Evolutionary conservation across 306 rosid species (phyloP), one percentile per base, ranked within the genome.

Genomic region (Cyamopsis tetragonoloba): DNA sequence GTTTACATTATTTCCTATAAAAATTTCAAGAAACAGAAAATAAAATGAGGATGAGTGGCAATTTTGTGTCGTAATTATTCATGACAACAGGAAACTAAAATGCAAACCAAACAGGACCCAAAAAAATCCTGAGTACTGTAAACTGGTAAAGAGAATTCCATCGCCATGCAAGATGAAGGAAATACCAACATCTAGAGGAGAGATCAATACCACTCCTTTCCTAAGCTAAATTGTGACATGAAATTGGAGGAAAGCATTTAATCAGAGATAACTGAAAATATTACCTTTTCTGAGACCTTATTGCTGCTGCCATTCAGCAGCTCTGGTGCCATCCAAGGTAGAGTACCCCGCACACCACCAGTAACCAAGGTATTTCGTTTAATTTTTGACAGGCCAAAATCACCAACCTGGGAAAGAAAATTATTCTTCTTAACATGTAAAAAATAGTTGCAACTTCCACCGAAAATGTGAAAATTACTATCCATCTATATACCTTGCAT

Each of bases 311-410:
- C 96, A 70, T 89, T 89, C 26, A 91, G 87, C 69, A 88, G 81
- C 78, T 91, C 96, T 1, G 97, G 97, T 20, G 98, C 98, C 98
- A 91, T 88, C 97, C 98, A 91, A 59, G 98, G 98, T 34, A 91
- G 59, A 8, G 98, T 91, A 63, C 98, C 98, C 32, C 96, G 89
- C 55, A 91, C 96, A 37, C 98, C 98, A 27, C 98, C 98, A 56
- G 98, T 86, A 68, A 91, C 96, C 81, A 91, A 62, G 56, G 98
- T 91, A 77, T 89, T 89, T 66, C 95, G 80, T 77, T 88, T 91
- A 60, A 91, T 91, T 82, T 91, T 91, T 70, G 98, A 91, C 82
- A 91, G 86, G 35, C 98, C 98, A 80, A 91, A 91, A 80, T 91
- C 98, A 66, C 92, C 98, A 10, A 91, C 98, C 98, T 91, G 79